Evolutionary conservation across 2,329 filamentous ascomycete genomes (phyloP), one percentile per base, ranked within the genome.

Genomic region (Fusarium nodosum): DNA sequence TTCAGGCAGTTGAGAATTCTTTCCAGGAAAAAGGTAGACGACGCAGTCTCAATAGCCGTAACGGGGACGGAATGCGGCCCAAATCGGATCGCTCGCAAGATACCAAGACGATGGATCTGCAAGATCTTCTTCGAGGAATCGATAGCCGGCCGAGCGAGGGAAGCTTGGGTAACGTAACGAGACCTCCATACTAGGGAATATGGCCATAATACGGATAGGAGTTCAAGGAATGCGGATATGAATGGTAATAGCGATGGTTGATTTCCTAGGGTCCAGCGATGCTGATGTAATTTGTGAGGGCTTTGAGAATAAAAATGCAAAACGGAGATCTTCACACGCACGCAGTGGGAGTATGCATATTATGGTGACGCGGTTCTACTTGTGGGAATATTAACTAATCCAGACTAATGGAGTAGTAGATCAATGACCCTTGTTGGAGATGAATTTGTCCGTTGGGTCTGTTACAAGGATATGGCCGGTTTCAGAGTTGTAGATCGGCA

Each of bases 41-140:
- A 69, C 79, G 80, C 22, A 81, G 77, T 54, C 45, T 82, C 24
- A 80, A 79, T 72, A 85, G 83, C 74, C 79, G 82, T 10, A 80
- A 79, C 18, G 79, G 79, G 5, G 81, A 84, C 22, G 80, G 79
- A 64, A 68, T 76, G 22, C 67, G 77, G n/a, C 75, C 76, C 15
- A 74, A 76, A 30, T 80, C 80, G 3, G 73, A 78, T 54, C 67
- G 75, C 30, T 77, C 76, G 11, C 76, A 77, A 8, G 76, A 78
- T 56, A 52, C 72, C 26, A 79, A 76, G 33, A 77, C 71, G 0
- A 79, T 85, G 77, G 84, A 87, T 68, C 74, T 87, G 60, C 79
- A 84, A 62, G 81, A 85, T 50, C 75, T 87, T 47, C 75, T 87
- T 48, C 80, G 80, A 65, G 83, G 83, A 12, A 86, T 87, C 67